Percentiles rank a stretch among this genome's conserved stretches.
These are phyloP conservation scores for Exophiala bonariae DNA, from an alignment of 2,329 filamentous ascomycete species.

Conservation along the genomic window DNA sequence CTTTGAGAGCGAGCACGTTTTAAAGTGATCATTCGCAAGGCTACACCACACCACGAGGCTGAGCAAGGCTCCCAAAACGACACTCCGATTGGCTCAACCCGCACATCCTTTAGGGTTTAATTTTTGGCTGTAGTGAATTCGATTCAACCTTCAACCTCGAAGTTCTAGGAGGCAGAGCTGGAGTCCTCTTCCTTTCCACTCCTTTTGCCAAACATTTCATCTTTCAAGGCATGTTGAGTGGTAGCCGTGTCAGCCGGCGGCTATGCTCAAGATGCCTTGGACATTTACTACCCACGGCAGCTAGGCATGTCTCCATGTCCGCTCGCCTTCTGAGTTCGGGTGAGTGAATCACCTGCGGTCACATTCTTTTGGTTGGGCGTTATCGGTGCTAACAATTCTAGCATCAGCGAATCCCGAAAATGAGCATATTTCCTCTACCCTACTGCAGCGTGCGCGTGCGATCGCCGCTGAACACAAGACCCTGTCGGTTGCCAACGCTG, in stretches of 20 bases:
- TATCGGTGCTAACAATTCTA: no score
- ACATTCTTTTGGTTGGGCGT: conserved; percentile 8
- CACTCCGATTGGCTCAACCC: no score
- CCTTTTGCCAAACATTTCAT: neutral
- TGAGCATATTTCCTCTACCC: conserved; percentile 43
- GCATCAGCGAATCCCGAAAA: conserved; percentile 25
- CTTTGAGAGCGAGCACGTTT: no score
- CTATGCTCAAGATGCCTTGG: conserved; percentile 50
- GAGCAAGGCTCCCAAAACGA: no score
- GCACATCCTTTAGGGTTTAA: no score
- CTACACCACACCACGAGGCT: no score
- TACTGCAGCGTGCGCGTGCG: conserved; percentile 57
- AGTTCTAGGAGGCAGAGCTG: no score
- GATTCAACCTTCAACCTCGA: no score
- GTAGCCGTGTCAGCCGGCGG: conserved; percentile 34
- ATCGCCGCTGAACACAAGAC: conserved; percentile 56
- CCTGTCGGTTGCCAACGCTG: conserved; percentile 53
- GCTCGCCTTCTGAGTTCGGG: conserved; percentile 32
- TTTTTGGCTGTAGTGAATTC: no score
- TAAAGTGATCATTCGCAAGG: no score
- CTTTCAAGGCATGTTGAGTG: conserved; percentile 38
- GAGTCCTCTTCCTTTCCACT: no score
- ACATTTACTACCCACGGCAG: conserved; percentile 36
- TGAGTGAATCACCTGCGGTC: neutral
- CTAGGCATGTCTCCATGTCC: conserved; percentile 22